These are phyloP conservation scores for Leptographium lundbergii DNA, from an alignment of 2,329 filamentous ascomycete genomes.

Conservation along the genomic window DNA sequence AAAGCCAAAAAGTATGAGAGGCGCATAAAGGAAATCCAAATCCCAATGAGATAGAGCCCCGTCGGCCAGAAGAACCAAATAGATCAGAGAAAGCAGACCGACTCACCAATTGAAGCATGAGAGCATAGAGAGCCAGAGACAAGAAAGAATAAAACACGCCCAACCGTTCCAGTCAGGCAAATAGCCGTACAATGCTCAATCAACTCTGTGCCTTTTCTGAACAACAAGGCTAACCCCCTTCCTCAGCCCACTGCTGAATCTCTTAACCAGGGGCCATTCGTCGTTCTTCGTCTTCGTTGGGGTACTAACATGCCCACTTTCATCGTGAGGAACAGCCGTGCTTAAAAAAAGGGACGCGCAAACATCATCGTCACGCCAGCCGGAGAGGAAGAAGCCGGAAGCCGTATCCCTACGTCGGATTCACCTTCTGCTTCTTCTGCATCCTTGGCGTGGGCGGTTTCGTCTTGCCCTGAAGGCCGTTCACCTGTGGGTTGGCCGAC, in stretches of 20 bases:
- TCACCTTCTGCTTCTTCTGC: slow-evolving; percentile 40
- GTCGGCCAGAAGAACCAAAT: background rate
- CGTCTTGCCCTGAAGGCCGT: slow-evolving; percentile 34
- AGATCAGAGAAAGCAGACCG: background rate
- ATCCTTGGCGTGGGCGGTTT: slow-evolving; percentile 47
- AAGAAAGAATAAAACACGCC: slow-evolving; percentile 1
- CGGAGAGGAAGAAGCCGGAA: background rate
- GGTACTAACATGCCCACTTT: background rate
- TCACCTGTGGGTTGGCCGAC: slow-evolving; percentile 31
- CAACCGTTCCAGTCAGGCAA: background rate
- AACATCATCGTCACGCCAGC: background rate
- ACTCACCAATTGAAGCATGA: background rate
- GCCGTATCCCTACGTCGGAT: slow-evolving; percentile 12
- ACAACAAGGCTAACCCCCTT: no score
- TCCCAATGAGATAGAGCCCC: background rate
- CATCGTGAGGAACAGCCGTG: background rate
- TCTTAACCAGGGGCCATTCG: background rate
- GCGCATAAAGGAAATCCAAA: background rate
- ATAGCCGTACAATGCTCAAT: background rate
- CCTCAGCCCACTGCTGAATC: background rate
- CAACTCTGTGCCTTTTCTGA: background rate
- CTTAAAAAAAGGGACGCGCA: background rate
- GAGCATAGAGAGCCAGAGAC: background rate
- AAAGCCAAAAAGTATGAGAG: background rate
- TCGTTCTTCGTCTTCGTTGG: background rate